Base-by-base conservation (phyloP, 2,329 filamentous ascomycete species). In the Exophiala oligosperma region DNA sequence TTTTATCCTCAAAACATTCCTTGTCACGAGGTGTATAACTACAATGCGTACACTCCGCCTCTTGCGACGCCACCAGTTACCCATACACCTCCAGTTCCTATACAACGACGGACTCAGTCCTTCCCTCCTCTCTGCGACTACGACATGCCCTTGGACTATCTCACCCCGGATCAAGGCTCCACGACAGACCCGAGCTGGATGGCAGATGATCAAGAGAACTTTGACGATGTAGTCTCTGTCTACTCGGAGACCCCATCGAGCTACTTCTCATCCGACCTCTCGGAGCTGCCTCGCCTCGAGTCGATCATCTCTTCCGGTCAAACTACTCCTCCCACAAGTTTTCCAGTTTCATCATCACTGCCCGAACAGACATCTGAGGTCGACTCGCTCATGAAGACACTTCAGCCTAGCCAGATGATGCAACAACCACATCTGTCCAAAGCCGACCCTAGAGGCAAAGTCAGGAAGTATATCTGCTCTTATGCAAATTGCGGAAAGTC, bases 371-470 rank as follows among this genome's bases (percentile, higher is more conserved):
- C 51, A 17, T 65, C 92, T 0, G 85, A 91, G 59, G 86, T 97
- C 38, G 92, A 97, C 71, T 87, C 86, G 43, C 76, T 97, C 43
- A 96, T 97, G 91, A 91, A 88, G 73, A 85, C 88, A 0, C 93
- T 97, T 47, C 72, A 78, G 84, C 46, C 89, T 88, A 68, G 74
- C 80, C 37, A 61, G 54, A 60, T 32, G 12, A 60, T 69, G 17
- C 65, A 67, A 37, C 57, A 67, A 37, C 57, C 69, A 17, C 64
- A 67, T 32, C 57, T 60, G 40, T 64, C 74, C 63, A 59, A 47
- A 2, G 38, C 35, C 41, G 66, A 52, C 52, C 61, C 56, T 60
- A 55, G 40, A 54, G 53, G 54, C 71, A 72, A 52, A 62, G 72
- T 21, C 70, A 73, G 38, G 50, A 94, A 86, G 68, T 92, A 93